Base-by-base conservation (phyloP, 495 filamentous ascomycete species). In the Aspergillus sclerotioniger region DNA sequence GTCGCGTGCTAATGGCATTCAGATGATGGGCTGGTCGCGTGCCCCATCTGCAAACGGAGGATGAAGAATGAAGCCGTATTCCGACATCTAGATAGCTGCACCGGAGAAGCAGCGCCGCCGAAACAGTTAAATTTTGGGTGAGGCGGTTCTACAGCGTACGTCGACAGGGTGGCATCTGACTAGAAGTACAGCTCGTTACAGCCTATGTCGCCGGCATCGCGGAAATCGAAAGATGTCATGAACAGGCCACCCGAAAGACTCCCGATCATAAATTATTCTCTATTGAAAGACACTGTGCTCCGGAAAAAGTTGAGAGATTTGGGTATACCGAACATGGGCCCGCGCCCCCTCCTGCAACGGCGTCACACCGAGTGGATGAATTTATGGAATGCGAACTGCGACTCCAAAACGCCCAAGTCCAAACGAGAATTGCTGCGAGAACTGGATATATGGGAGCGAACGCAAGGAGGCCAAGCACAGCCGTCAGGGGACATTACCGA, bases 351-450 rank as follows among this genome's bases (percentile, higher is more conserved):
- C 8, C 70, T 98, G 25, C 86, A 94, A 65, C 82, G 80, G 62
- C 82, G 94, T 56, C 92, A 98, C 62, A 89, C 82, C 1, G 94
- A 99, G 73, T 99, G 92, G 92, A 79, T 93, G 62, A 97, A 92
- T 44, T 67, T 98, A 25, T 97, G 90, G 87, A 99, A 99, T 68
- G 90, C 95, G 13, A 98, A 98, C 62, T 93, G 90, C 71, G 94
- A 99, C 69, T 87, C 91, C 3, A 82, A 79, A 53, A 74, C 71
- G 4, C 91, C 90, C 1, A 87, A 88, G 64, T 72, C 78, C 6
- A 90, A 90, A 61, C 68, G 75, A 3, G 87, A 93, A 48, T 65
- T 98, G 7, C 67, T 94, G 29, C 80, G 80, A 6, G 93, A 96
- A 54, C 66, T 98, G 16, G 87, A 92, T 21, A 64, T 81, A 2